Percentiles rank a stretch among this genome's conserved stretches.
phyloP scores from a whole-genome alignment of 306 rosid genomes.

The Ziziphus jujuba region DNA sequence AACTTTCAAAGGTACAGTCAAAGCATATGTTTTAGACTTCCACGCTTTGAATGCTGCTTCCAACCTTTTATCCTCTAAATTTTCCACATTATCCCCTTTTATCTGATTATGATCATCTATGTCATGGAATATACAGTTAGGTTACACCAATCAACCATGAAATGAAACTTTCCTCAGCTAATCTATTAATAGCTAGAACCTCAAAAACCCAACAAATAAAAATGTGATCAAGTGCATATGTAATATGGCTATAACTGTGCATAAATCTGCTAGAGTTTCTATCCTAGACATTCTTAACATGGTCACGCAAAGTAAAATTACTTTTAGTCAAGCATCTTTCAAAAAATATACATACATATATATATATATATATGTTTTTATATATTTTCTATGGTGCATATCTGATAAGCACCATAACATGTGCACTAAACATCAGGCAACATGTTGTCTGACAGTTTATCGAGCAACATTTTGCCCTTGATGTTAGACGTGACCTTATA shows the following conservation, averaged over 20 bases:
- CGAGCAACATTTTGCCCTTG: too few species aligned
- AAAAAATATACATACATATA: too few species aligned
- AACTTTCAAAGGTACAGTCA: slow-evolving; percentile 79
- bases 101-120: slow-evolving; percentile 45
- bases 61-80: slow-evolving; percentile 45
- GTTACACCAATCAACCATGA: not conserved
- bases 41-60: slow-evolving; percentile 65
- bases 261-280: not conserved
- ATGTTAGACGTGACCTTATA: too few species aligned
- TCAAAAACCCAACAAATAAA: not conserved
- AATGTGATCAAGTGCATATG: not conserved
- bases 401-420: too few species aligned
- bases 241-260: not conserved
- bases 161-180: not conserved
- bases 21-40: slow-evolving; percentile 79
- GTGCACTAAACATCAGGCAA: too few species aligned
- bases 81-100: slow-evolving; percentile 18
- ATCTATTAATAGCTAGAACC: not conserved
- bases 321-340: too few species aligned
- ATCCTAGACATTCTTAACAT: not conserved
- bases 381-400: too few species aligned
- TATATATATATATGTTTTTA: too few species aligned
- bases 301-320: too few species aligned
- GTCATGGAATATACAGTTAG: slow-evolving; percentile 13
- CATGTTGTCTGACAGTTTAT: too few species aligned